Percentiles rank a stretch among this genome's conserved stretches.
These are phyloP conservation scores for Boletus sp. DNA, from an alignment of 768 basidiomycete genomes.

Conservation along the genomic window DNA sequence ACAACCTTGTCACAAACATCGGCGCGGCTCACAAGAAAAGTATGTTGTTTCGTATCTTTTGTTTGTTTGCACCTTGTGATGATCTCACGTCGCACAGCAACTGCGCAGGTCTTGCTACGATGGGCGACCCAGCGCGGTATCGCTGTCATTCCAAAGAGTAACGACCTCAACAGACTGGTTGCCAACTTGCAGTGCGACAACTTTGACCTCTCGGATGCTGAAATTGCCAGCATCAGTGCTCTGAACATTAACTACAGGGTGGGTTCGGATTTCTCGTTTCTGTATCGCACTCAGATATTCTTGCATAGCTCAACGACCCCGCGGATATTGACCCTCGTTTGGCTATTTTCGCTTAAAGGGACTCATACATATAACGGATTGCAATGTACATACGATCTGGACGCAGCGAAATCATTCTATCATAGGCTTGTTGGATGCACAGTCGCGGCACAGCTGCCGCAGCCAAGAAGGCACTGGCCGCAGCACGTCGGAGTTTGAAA, in stretches of 20 bases:
- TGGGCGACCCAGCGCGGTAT: conserved; percentile 78
- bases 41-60: conserved; percentile 21
- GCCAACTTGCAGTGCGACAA: conserved; percentile 46
- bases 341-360: conserved; percentile 64
- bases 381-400: not conserved
- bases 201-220: conserved; percentile 54
- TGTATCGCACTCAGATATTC: conserved; percentile 4
- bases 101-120: conserved; percentile 70
- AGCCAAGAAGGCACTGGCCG: conserved; percentile 18
- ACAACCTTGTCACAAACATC: conserved; percentile 42
- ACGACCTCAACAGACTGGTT: conserved; percentile 38
- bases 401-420: not conserved
- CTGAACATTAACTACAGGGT: conserved; percentile 68
- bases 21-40: conserved; percentile 55
- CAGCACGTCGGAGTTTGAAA: conserved; percentile 48
- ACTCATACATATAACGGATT: not conserved
- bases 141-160: conserved; percentile 75
- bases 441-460: not conserved
- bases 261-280: conserved; percentile 23
- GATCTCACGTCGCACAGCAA: conserved; percentile 19
- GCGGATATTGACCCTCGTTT: conserved; percentile 62
- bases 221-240: conserved; percentile 53
- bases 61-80: not conserved
- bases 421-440: not conserved
- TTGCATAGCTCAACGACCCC: conserved; percentile 64